These are phyloP conservation scores for Acrocalymma vagum DNA, from an alignment of 2,329 filamentous ascomycete genomes.

Conservation along the genomic window DNA sequence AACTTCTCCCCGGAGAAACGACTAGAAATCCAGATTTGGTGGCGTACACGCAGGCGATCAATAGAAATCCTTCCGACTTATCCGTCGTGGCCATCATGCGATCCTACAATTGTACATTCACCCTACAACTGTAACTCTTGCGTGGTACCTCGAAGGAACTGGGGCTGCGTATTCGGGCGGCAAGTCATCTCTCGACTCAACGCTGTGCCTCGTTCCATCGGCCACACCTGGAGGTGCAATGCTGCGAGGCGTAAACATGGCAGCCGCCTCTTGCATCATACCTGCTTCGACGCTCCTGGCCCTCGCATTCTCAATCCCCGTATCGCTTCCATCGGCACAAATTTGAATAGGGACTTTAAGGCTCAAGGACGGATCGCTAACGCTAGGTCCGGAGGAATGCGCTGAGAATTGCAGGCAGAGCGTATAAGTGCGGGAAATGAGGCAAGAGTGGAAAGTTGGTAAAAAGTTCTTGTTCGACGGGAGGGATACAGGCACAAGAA, in stretches of 20 bases:
- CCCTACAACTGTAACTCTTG: constrained; percentile 13
- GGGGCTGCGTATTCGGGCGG: constrained; percentile 38
- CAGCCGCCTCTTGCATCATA: constrained; percentile 34
- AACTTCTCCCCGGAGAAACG: too few species aligned
- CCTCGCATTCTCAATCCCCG: constrained; percentile 41
- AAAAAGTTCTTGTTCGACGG: constrained; percentile 69
- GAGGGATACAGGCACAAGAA: constrained; percentile 70
- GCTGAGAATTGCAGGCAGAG: constrained; percentile 67
- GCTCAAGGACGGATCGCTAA: constrained; percentile 44
- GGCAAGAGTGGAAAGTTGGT: constrained; percentile 75
- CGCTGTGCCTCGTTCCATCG: constrained; percentile 6
- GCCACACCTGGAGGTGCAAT: constrained; percentile 37
- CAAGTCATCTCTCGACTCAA: constrained; percentile 26
- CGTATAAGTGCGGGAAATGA: constrained; percentile 69
- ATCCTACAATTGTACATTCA: too few species aligned
- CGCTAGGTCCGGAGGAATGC: constrained; percentile 50
- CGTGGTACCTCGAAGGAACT: constrained; percentile 1
- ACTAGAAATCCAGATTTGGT: too few species aligned
- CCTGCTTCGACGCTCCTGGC: constrained; percentile 37
- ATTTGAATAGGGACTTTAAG: constrained; percentile 58
- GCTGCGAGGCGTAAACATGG: constrained; percentile 46
- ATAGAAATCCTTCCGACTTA: too few species aligned
- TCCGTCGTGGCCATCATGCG: too few species aligned
- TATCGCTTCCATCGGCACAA: constrained; percentile 47
- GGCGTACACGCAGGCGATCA: too few species aligned